These are phyloP conservation scores for Suillus alpinus DNA, from an alignment of 768 basidiomycete genomes.

Conservation along the genomic window DNA sequence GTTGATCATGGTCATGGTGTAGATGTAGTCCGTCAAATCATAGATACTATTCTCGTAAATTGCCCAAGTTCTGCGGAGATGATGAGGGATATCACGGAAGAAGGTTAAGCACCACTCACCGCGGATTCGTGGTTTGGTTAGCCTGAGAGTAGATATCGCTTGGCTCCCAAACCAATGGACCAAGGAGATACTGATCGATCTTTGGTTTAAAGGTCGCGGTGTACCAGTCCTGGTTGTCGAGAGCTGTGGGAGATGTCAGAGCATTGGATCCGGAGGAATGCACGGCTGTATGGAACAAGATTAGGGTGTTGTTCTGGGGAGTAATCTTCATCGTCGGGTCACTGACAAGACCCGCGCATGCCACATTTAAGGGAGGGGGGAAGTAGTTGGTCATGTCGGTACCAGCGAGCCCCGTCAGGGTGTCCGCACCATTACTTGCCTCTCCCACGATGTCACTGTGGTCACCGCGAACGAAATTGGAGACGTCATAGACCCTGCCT, in stretches of 20 bases:
- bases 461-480: slow-evolving; percentile 56
- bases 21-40: slow-evolving; percentile 67
- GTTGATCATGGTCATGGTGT: slow-evolving; percentile 47
- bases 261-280: slow-evolving; percentile 56
- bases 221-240: slow-evolving; percentile 52
- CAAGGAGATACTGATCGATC: slow-evolving; percentile 57
- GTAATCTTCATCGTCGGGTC: slow-evolving; percentile 38
- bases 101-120: slow-evolving; percentile 18
- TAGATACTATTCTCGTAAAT: slow-evolving; percentile 58
- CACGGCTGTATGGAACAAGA: slow-evolving; percentile 42
- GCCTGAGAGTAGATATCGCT: slow-evolving; percentile 37
- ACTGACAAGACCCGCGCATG: slow-evolving; percentile 58
- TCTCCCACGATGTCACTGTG: slow-evolving; percentile 59
- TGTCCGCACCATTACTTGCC: slow-evolving; percentile 45
- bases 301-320: slow-evolving; percentile 45
- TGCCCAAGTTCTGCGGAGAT: slow-evolving; percentile 47
- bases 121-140: slow-evolving; percentile 33
- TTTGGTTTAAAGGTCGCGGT: slow-evolving; percentile 50
- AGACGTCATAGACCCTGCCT: slow-evolving; percentile 61
- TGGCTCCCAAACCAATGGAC: slow-evolving; percentile 50
- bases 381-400: slow-evolving; percentile 63
- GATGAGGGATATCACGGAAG: slow-evolving; percentile 12
- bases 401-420: slow-evolving; percentile 56
- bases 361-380: slow-evolving; percentile 55
- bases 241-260: slow-evolving; percentile 31